A percentile compares a stretch with the other conserved stretches of the same genome.
Evolutionary conservation across 495 filamentous ascomycete genomes (phyloP).

Genomic region (Neurospora sp.): DNA sequence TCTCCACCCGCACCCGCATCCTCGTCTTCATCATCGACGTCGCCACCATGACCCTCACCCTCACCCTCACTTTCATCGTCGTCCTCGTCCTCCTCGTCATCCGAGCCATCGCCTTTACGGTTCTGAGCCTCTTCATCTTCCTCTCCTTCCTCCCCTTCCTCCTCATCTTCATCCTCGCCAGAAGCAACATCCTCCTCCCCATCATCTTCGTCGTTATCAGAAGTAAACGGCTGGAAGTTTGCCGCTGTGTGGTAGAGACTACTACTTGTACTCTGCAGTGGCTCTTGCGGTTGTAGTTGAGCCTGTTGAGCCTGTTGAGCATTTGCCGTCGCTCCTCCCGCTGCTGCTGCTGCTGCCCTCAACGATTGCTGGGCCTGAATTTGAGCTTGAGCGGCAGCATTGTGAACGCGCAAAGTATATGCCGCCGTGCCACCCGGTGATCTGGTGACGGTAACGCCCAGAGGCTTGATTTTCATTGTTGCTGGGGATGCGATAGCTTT

Average conservation of each 20-base stretch:
- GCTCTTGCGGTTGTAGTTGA: too few species aligned
- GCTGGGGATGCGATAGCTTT: neutral
- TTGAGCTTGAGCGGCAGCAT: neutral
- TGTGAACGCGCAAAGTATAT: neutral
- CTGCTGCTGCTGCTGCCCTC: neutral
- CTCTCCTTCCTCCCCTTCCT: neutral
- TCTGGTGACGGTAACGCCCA: neutral
- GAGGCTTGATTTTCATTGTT: neutral
- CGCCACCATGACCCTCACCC: neutral
- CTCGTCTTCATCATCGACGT: conserved; percentile 4
- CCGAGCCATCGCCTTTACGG: too few species aligned
- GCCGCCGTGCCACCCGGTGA: neutral
- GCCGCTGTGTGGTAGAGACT: conserved; percentile 2
- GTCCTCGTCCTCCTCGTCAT: neutral
- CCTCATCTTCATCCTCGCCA: neutral
- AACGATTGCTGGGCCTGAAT: neutral
- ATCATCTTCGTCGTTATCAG: neutral
- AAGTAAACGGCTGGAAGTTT: neutral
- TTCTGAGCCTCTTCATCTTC: neutral
- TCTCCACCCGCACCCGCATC: neutral
- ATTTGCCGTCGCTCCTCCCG: neutral
- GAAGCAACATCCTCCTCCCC: conserved; percentile 1
- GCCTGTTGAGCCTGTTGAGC: neutral
- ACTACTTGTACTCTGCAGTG: neutral
- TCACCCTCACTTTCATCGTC: conserved; percentile 1